Evolutionary conservation across 2,329 filamentous ascomycete genomes (phyloP).

Genomic region (Chaetomiaceae sp.): DNA sequence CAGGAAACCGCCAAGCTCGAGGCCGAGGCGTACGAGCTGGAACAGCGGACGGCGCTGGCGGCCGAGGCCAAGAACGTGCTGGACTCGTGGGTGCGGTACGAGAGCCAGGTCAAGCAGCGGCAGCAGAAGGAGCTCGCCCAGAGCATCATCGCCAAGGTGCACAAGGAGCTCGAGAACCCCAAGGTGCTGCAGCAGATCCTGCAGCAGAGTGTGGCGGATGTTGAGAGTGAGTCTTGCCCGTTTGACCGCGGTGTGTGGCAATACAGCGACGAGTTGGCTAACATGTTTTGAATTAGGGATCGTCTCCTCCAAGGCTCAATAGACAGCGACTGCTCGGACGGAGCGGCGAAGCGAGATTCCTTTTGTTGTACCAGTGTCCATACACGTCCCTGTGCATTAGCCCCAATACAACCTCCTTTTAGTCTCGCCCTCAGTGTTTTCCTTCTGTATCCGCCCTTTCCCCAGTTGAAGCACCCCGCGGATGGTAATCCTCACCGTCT

Average conservation of each 20-base stretch:
- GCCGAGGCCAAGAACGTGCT: constrained; percentile 91
- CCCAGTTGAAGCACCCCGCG: no score
- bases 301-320: constrained; percentile 58
- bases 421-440: constrained; percentile 6
- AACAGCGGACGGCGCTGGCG: constrained; percentile 90
- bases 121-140: constrained; percentile 96
- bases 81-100: constrained; percentile 98
- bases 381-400: constrained; percentile 57
- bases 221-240: constrained; percentile 66
- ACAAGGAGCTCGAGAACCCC: constrained; percentile 98
- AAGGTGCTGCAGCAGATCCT: constrained; percentile 96
- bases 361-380: constrained; percentile 51
- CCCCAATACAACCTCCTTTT: constrained; percentile 35
- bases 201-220: constrained; percentile 89
- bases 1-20: constrained; percentile 96
- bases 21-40: constrained; percentile 91
- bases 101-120: constrained; percentile 96
- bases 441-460: no score
- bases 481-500: no score
- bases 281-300: constrained; percentile 46
- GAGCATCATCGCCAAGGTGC: constrained; percentile 90
- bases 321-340: constrained; percentile 35
- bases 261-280: constrained; percentile 34
- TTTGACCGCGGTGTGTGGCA: not conserved
- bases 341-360: constrained; percentile 36